Conservation (phyloP, 2,329 filamentous ascomycete genomes). For the Septoria linicola region DNA sequence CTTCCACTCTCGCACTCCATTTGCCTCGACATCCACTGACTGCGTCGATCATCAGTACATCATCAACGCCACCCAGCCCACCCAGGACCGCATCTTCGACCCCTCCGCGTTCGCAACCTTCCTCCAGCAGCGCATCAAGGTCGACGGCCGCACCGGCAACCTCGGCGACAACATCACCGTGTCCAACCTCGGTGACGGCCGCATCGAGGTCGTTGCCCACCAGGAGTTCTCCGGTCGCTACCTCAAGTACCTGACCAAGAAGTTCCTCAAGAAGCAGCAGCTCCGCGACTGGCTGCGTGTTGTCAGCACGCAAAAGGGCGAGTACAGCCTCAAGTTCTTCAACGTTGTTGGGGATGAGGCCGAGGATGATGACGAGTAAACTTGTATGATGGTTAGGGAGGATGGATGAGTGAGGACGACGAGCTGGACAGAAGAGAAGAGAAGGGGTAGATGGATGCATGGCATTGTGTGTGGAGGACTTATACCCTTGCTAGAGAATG, state of each 20-base stretch:
- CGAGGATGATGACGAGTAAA: conserved; percentile 96
- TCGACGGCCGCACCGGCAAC: conserved; percentile 97
- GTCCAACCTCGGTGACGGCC: conserved; percentile 88
- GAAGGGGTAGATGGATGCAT: no score
- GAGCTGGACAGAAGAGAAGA: no score
- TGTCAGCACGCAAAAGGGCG: conserved; percentile 94
- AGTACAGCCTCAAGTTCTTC: conserved; percentile 99
- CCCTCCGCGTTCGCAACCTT: conserved; percentile 99
- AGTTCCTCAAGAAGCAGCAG: conserved; percentile 99
- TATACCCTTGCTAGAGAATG: no score
- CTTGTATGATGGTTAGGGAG: neutral
- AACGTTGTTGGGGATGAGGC: conserved; percentile 98
- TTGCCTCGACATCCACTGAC: neutral
- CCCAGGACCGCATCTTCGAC: conserved; percentile 99
- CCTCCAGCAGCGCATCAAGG: conserved; percentile 99
- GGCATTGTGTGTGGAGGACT: no score
- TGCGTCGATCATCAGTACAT: conserved; percentile 66
- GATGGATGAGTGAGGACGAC: no score
- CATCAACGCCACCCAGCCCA: conserved; percentile 98
- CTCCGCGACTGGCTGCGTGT: conserved; percentile 99
- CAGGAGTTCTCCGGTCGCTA: conserved; percentile 98
- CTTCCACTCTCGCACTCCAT: neutral
- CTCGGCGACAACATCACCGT: conserved; percentile 91
- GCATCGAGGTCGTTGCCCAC: conserved; percentile 96
- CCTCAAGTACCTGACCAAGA: conserved; percentile 99